Base-by-base conservation (phyloP, 345 rosid genomes). In the Turritis glabra region DNA sequence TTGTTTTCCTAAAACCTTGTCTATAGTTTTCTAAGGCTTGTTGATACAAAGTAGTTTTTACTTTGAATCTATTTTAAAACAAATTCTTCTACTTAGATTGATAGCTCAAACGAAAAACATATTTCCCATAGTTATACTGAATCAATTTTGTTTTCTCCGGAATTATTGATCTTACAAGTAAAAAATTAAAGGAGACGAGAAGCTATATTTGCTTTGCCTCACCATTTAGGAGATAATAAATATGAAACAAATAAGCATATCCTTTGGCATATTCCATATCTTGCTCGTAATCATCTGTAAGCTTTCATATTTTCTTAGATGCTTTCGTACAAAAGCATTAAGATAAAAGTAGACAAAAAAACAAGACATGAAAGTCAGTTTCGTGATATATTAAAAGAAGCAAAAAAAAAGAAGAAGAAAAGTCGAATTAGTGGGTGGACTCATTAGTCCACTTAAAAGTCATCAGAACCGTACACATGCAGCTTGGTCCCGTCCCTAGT, bases 191-290 rank as follows among this genome's bases (percentile, higher is more conserved):
- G 26, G 63, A 57, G 18, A 60, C 27, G 10, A 66, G 1, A 50
- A 15, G 61, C 5, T 35, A 21, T 48, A 14, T 48, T 14, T 38
- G 17, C 0, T 7, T 22, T 53, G 40, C 12, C 9, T 69, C 22
- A 14, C 12, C 23, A 15, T 22, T 15, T 32, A 29, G 38, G 9
- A 69, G 64, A 56, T 55, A 57, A 9, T 0, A 10, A 59, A 50
- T 38, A 18, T 44, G 65, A 53, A 62, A 12, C 64, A 63, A 70
- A 63, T 44, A 26, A 71, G 80, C 70, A 77, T 77, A 77, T 77
- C 56, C 80, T n/a, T 57, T 64, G 73, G 77, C 77, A 77, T 77
- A 77, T 77, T 77, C 77, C 50, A 29, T 23, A 27, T 56, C 0
- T 1, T 2, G 0, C 50, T 12, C n/a, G 18, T 38, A 44, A 62